phyloP scores from a whole-genome alignment of 805 yeast species.

The Hanseniaspora vineae region DNA sequence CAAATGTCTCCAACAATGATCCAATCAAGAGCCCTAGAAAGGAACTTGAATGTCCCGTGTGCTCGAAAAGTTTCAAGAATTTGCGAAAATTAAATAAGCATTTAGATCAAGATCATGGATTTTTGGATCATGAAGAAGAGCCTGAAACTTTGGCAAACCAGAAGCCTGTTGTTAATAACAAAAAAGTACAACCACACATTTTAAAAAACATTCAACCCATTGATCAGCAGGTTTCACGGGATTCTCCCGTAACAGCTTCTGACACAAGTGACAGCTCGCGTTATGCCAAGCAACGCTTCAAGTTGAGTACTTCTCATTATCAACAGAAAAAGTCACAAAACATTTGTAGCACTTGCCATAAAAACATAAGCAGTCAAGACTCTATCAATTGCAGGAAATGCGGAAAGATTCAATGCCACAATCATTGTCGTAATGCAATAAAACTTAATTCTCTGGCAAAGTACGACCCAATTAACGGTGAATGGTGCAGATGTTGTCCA shows the following conservation, averaged over 20 bases:
- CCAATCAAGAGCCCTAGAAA: too few species aligned
- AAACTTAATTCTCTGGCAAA: constrained; percentile 36
- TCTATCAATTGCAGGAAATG: constrained; percentile 67
- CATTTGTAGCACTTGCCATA: constrained; percentile 28
- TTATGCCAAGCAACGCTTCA: neutral
- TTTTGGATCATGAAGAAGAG: constrained; percentile 10
- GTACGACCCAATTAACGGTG: constrained; percentile 36
- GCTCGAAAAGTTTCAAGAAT: constrained; percentile 44
- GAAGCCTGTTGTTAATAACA: neutral
- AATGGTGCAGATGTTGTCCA: constrained; percentile 63
- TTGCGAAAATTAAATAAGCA: constrained; percentile 50
- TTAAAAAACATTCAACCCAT: too few species aligned
- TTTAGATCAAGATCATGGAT: constrained; percentile 53
- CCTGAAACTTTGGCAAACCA: neutral
- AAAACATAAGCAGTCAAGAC: constrained; percentile 33
- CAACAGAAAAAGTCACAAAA: constrained; percentile 34
- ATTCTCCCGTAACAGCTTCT: neutral
- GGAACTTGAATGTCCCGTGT: constrained; percentile 47
- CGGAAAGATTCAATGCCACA: constrained; percentile 56
- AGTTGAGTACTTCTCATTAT: neutral
- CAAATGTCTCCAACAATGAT: too few species aligned
- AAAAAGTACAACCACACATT: too few species aligned
- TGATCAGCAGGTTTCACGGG: too few species aligned
- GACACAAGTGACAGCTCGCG: neutral
- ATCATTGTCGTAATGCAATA: constrained; percentile 44